Percentiles rank a stretch among this genome's conserved stretches.
phyloP scores from a whole-genome alignment of 2,329 filamentous ascomycete species.

The Colletotrichum musae region DNA sequence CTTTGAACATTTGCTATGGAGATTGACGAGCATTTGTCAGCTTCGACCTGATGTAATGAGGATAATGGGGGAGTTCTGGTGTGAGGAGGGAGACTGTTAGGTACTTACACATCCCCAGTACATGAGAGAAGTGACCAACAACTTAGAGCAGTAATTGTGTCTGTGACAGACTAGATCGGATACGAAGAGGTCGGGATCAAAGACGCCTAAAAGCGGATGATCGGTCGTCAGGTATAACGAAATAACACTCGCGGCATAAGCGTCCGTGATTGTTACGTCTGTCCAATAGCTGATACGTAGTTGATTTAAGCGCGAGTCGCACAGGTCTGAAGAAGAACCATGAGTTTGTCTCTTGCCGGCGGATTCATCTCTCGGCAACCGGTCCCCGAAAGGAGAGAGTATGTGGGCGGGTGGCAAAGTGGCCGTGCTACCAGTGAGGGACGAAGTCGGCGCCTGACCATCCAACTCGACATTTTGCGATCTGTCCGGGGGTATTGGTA shows the following conservation, averaged over 20 bases:
- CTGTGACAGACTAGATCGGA: slow-evolving; percentile 47
- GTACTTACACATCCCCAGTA: slow-evolving; percentile 52
- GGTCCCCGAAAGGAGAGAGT: background rate
- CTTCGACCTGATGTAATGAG: no score
- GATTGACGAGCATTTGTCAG: background rate
- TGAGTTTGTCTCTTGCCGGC: no score
- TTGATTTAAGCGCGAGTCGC: slow-evolving; percentile 48
- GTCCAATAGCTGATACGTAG: slow-evolving; percentile 54
- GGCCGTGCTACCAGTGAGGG: background rate
- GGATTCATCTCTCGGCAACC: no score
- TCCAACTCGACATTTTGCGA: background rate
- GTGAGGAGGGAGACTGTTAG: no score
- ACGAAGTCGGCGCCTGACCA: background rate
- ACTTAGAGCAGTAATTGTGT: slow-evolving; percentile 49
- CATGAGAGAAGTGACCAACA: slow-evolving; percentile 54
- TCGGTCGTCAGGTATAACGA: slow-evolving; percentile 56
- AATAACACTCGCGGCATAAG: slow-evolving; percentile 51
- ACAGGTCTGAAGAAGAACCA: slow-evolving; percentile 33
- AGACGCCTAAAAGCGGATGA: slow-evolving; percentile 54
- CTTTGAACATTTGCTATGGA: slow-evolving; percentile 53
- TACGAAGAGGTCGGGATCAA: slow-evolving; percentile 53
- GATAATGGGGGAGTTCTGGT: no score
- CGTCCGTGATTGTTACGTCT: slow-evolving; percentile 47
- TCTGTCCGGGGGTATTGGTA: background rate
- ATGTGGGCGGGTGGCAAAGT: background rate